These are phyloP conservation scores for Starmerella roubikii DNA, from an alignment of 805 yeast genomes.

Conservation along the genomic window DNA sequence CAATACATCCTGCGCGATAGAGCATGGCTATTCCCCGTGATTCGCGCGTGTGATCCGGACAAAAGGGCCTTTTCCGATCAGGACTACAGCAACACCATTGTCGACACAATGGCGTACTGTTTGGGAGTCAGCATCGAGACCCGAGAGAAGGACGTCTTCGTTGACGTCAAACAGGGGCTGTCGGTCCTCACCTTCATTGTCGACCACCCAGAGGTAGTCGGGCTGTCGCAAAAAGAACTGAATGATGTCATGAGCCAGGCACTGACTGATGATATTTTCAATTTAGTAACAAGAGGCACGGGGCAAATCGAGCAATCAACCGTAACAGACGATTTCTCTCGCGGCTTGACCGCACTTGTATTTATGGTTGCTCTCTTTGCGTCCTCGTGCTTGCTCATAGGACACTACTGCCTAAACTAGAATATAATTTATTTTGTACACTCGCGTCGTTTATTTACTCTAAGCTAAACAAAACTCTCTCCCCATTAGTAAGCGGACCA, in stretches of 20 bases:
- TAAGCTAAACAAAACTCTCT: conserved; percentile 18
- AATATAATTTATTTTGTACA: background rate
- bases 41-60: conserved; percentile 17
- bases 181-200: conserved; percentile 6
- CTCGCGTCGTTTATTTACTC: conserved; percentile 15
- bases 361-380: conserved; percentile 14
- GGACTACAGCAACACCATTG: conserved; percentile 7
- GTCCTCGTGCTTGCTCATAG: conserved; percentile 18
- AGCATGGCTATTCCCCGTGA: conserved; percentile 16
- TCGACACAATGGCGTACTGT: conserved; percentile 7
- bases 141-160: conserved; percentile 1
- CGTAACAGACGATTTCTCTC: conserved; percentile 3
- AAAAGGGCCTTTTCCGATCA: conserved; percentile 3
- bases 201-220: conserved; percentile 6
- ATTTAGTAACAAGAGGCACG: background rate
- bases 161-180: conserved; percentile 9
- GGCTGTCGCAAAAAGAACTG: conserved; percentile 4
- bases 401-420: conserved; percentile 5
- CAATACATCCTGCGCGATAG: conserved; percentile 13
- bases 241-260: conserved; percentile 3
- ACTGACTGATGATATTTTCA: conserved; percentile 7
- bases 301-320: background rate
- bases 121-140: conserved; percentile 5
- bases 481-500: no score
- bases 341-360: conserved; percentile 13